Base-by-base conservation (phyloP, 257 asterid genomes). In the Solanum chmielewskii region DNA sequence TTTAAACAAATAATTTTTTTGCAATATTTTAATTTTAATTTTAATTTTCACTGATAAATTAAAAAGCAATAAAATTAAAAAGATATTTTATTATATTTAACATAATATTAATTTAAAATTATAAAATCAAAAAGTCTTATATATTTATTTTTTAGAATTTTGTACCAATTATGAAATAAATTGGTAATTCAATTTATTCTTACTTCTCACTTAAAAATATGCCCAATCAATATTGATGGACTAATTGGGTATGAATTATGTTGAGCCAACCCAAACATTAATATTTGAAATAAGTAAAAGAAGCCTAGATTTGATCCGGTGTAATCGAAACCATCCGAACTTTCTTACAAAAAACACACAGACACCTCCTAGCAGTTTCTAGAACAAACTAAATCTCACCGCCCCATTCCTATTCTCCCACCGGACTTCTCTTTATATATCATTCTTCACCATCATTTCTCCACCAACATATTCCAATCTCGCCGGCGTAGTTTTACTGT, bases 291-390 rank as follows among this genome's bases (percentile, higher is more conserved):
- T 47, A 29, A 29, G 31, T 80, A 29, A 27, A 80, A 18, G 18
- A 6, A 80, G 18, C 68, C 85, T 49, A 49, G 68, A 81, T 81
- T 29, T 49, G 15, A 80, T 78, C n/a, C 84, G 9, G 25, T 78
- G 41, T 25, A 78, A 78, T 47, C 68, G 44, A 81, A 80, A 56
- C 12, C n/a, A 14, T 69, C 13, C 49, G 94, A 91, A 92, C 86
- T 68, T 92, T 91, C 93, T 70, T 88, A 90, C 92, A 84, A 73
- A 59, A 69, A 90, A 64, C 62, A 44, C 21, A 4, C 44, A 82
- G 80, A 14, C 71, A 62, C 35, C 27, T 81, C 84, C 91, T 29
- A 29, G 93, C 92, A 92, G 75, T 90, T 93, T 93, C 95, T 88
- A 35, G 95, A 94, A 90, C 59, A 89, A 88, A 68, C 91, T 85